These are phyloP conservation scores for Kalanchoe fedtschenkoi DNA, from an alignment of 164 flowering plant genomes.

Conservation along the genomic window DNA sequence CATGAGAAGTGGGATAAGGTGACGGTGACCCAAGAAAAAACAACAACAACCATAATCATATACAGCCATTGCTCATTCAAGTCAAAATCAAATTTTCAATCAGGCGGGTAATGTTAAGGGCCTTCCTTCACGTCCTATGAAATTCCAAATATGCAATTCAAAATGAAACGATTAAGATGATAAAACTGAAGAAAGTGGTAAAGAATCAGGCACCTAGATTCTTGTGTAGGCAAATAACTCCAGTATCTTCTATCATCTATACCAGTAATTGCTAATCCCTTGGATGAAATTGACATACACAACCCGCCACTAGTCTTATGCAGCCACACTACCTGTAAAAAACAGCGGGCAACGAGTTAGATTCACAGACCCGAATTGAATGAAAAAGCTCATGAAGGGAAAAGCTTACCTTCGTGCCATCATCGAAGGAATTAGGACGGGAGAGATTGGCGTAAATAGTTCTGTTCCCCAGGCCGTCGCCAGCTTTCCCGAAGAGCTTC, in stretches of 20 bases:
- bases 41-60: too few species aligned
- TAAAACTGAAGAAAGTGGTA: background rate
- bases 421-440: slow-evolving; percentile 35
- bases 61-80: too few species aligned
- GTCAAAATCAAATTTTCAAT: too few species aligned
- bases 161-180: background rate
- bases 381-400: background rate
- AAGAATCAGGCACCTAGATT: slow-evolving; percentile 34
- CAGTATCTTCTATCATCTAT: slow-evolving; percentile 56
- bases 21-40: too few species aligned
- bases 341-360: background rate
- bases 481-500: slow-evolving; percentile 10
- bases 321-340: slow-evolving; percentile 39
- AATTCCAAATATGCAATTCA: too few species aligned
- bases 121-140: too few species aligned
- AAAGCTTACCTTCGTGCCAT: slow-evolving; percentile 46
- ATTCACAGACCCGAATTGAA: background rate
- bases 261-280: slow-evolving; percentile 40
- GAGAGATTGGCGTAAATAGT: slow-evolving; percentile 26
- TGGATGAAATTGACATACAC: slow-evolving; percentile 30
- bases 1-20: too few species aligned
- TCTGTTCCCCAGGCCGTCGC: slow-evolving; percentile 17
- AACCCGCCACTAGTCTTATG: slow-evolving; percentile 29
- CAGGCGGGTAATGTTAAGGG: too few species aligned
- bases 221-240: slow-evolving; percentile 33